Conservation (phyloP, 1,284 basidiomycete species). For the Neonothopanus nambi region DNA sequence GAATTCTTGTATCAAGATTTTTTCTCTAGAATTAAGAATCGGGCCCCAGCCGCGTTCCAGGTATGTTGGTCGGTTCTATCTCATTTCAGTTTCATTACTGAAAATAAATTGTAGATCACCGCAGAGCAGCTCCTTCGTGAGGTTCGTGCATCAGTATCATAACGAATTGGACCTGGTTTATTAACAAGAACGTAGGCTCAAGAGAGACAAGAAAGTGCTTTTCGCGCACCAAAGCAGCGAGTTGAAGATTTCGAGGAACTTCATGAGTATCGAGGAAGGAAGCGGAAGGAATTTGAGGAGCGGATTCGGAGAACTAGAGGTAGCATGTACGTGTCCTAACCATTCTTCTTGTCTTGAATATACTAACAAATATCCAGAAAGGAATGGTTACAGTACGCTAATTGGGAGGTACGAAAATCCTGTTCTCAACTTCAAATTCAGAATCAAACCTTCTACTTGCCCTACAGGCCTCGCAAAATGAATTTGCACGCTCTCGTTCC, state of each 20-base stretch:
- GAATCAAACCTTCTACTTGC: slow-evolving; percentile 14
- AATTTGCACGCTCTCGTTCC: slow-evolving; percentile 90
- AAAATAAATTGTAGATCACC: slow-evolving; percentile 68
- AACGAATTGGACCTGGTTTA: not conserved
- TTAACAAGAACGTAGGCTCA: slow-evolving; percentile 68
- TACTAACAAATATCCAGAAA: slow-evolving; percentile 46
- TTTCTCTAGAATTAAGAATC: slow-evolving; percentile 16
- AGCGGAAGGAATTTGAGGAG: slow-evolving; percentile 96
- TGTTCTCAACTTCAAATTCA: slow-evolving; percentile 9
- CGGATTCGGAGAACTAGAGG: slow-evolving; percentile 88
- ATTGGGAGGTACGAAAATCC: slow-evolving; percentile 63
- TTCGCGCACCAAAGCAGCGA: slow-evolving; percentile 90
- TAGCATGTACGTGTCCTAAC: slow-evolving; percentile 61
- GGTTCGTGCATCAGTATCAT: slow-evolving; percentile 44
- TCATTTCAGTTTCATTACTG: not conserved
- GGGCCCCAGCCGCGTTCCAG: slow-evolving; percentile 18
- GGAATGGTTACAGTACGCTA: slow-evolving; percentile 83
- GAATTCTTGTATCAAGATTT: not conserved
- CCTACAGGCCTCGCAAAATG: slow-evolving; percentile 95
- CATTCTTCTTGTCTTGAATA: not conserved
- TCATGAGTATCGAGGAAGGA: slow-evolving; percentile 92
- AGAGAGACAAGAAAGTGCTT: slow-evolving; percentile 92
- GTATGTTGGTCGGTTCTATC: not conserved
- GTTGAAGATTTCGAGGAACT: slow-evolving; percentile 98
- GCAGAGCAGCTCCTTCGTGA: slow-evolving; percentile 97